Evolutionary conservation across 129 eudicot genomes (phyloP), one percentile per base, ranked within the genome.

Genomic region (Arctium minus): DNA sequence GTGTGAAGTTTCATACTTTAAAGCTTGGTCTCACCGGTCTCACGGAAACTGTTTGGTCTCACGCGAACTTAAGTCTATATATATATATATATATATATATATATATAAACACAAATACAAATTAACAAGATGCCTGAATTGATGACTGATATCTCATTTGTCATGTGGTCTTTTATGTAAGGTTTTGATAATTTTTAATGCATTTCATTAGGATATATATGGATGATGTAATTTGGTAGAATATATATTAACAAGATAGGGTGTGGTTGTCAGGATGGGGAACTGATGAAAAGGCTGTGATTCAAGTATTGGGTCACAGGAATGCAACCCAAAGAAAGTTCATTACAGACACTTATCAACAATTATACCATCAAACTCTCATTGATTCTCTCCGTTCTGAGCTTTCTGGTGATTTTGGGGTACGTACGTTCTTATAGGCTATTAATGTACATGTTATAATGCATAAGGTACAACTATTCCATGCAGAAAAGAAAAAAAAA

Each of bases 371-470:
- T 74, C 65, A 87, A 73, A 88, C 97, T 50, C 92, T 92, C 32
- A 87, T 92, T 70, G 83, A 87, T 81, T n/a, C 29, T 56, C 89
- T 92, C 39, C 8, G n/a, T 42, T 80, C 92, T 84, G 94, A 92
- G 77, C 79, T 92, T 11, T 92, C 92, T 73, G 94, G 97, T 72
- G 86, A 90, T 87, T 92, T 90, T 72, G 50, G 79, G 89, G 97
- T 92, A 88, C 38, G 36, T 36, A 30, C 36, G 5, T 69, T 29
- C 2, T 65, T 67, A 7, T 70, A 70, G 35, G 5, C 12, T 29
- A 68, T 33, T 32, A 30, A 22, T 22, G 27, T 36, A 15, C 18
- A 36, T 36, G 38, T 36, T 36, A 36, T 36, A 36, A 36, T 40
- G 9, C 40, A 37, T 37, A 37, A 22, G 40, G 6, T 37, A 37